Percentiles rank a stretch among this genome's conserved stretches.
These are phyloP conservation scores for Zychaea mexicana DNA, from an alignment of 371 early-diverging fungal genomes.

Conservation along the genomic window DNA sequence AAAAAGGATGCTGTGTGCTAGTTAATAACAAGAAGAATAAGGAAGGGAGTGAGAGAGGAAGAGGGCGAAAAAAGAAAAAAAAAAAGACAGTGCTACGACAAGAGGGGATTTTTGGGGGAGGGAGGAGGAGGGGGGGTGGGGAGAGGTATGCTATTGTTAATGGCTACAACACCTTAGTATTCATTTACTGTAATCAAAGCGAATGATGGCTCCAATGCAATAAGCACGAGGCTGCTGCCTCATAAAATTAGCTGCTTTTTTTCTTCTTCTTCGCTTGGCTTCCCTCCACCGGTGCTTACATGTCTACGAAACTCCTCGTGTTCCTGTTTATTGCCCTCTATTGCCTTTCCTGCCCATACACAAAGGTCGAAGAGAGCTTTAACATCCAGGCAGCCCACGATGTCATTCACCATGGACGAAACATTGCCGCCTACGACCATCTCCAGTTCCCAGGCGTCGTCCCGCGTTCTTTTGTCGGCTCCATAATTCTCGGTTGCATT, in stretches of 20 bases:
- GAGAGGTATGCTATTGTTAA: too few relatives aligned
- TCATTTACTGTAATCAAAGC: too few relatives aligned
- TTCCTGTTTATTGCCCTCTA: slow-evolving; percentile 41
- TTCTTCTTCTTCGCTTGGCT: neutral
- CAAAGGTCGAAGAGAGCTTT: slow-evolving; percentile 97
- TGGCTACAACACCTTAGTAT: too few relatives aligned
- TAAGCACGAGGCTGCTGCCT: too few relatives aligned
- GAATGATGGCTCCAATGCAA: too few relatives aligned
- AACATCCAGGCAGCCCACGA: slow-evolving; percentile 93
- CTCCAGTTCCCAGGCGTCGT: slow-evolving; percentile 92
- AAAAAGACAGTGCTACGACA: too few relatives aligned
- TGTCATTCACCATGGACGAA: slow-evolving; percentile 59
- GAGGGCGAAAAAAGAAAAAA: too few relatives aligned
- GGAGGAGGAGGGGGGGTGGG: too few relatives aligned
- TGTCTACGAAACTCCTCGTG: slow-evolving; percentile 34
- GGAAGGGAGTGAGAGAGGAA: too few relatives aligned
- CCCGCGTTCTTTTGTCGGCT: slow-evolving; percentile 89
- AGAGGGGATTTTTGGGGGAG: too few relatives aligned
- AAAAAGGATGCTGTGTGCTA: too few relatives aligned
- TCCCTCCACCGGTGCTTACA: neutral
- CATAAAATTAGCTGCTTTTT: neutral
- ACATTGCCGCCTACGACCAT: slow-evolving; percentile 70
- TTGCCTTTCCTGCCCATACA: slow-evolving; percentile 70
- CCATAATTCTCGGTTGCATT: slow-evolving; percentile 52
- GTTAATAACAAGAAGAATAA: too few relatives aligned